Evolutionary conservation across 176 grass and related monocot species (phyloP), one percentile per base, ranked within the genome.

Genomic region (Lolium rigidum): DNA sequence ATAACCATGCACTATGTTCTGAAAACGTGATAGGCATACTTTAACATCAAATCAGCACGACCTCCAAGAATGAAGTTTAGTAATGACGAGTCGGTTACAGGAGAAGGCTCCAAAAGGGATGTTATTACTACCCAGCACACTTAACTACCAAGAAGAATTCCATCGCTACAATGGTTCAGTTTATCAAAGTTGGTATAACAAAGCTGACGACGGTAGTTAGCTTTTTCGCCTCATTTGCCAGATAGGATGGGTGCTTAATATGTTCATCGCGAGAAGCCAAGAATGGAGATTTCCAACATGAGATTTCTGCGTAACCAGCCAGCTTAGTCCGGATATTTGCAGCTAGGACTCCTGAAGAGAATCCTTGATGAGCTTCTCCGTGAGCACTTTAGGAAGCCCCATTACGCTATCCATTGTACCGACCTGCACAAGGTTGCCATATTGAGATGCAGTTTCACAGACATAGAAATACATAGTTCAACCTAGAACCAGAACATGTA

Each of bases 401-500:
- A 98, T 98, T 60, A 95, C 89, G 65, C 95, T 95, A 65, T 98
- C 95, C 47, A 98, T 90, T 44, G 93, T 98, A 26, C 95, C 93
- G 10, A 98, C 91, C 95, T 98, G 59, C 52, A 84, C 54, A 81
- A 12, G 71, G 10, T 37, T 31, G 37, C 14, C 4, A 49, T 38
- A 67, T 59, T 61, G 18, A 69, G 74, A 67, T 64, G 58, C 9
- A 12, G 43, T 60, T 18, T 60, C 15, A 1, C 10, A 11, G 71
- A 37, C 16, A 35, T 38, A 6, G 7, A 71, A 26, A 54, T 38
- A 39, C 51, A 46, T 9, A 65, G 47, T 66, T 21, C 52, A 62
- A 70, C 18, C n/a, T 67, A 83, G 25, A 92, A 61, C 10, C 49
- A 85, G 17, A 75, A 65, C 22, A 71, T 78, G 74, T 55, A 41